These are phyloP conservation scores for Diatrype stigma DNA, from an alignment of 2,329 filamentous ascomycete species.

Conservation along the genomic window DNA sequence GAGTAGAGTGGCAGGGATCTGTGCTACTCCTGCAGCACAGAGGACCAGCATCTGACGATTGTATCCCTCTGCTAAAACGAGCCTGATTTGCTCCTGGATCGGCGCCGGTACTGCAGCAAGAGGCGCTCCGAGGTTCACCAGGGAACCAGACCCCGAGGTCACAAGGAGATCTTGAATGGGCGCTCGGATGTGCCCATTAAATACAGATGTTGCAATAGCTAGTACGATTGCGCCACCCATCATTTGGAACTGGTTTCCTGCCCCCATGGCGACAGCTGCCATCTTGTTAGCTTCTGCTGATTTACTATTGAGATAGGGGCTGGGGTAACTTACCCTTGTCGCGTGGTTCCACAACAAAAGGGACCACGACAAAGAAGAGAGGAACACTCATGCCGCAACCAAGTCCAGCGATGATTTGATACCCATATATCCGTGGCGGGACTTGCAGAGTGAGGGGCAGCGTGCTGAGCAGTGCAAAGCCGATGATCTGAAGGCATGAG, in stretches of 20 bases:
- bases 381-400: constrained; percentile 14
- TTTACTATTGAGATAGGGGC: neutral
- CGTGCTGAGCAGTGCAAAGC: constrained; percentile 6
- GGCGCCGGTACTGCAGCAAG: neutral
- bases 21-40: neutral
- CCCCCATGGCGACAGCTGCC: neutral
- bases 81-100: neutral
- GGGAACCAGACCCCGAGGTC: neutral
- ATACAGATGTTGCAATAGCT: neutral
- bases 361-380: constrained; percentile 11
- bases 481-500: constrained; percentile 9
- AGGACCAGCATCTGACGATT: neutral
- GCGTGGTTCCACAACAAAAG: constrained; percentile 6
- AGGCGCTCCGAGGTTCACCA: neutral
- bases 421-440: constrained; percentile 8
- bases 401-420: constrained; percentile 10
- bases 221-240: neutral
- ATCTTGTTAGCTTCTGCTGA: neutral
- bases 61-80: neutral
- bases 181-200: neutral
- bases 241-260: neutral
- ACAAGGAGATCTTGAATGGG: neutral
- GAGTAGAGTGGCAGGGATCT: neutral
- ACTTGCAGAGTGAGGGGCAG: constrained; percentile 1
- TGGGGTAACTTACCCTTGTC: neutral